A percentile compares a stretch with the other conserved stretches of the same genome.
Conservation (phyloP, 1,284 basidiomycete species). For the Takashimella tepidaria region DNA sequence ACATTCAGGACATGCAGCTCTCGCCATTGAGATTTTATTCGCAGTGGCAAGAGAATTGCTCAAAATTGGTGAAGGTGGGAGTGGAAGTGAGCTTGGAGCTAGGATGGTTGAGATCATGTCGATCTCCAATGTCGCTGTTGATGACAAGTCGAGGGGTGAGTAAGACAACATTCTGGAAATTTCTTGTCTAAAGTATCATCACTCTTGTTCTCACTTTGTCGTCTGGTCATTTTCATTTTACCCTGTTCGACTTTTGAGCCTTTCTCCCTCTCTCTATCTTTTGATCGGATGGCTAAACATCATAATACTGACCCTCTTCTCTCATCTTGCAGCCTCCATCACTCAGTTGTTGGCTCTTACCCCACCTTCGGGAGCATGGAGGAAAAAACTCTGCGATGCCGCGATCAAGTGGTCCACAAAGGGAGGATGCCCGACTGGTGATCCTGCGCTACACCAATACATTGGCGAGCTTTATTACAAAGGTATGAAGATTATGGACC, state of each 20-base stretch:
- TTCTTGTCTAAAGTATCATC: too few relatives aligned
- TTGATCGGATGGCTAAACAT: not conserved
- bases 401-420: constrained; percentile 66
- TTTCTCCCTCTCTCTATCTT: not conserved
- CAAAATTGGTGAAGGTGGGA: constrained; percentile 79
- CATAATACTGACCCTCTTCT: not conserved
- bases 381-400: constrained; percentile 50
- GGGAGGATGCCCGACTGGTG: constrained; percentile 72
- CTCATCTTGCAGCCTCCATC: constrained; percentile 33
- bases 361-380: constrained; percentile 47
- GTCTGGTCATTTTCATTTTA: too few relatives aligned
- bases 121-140: constrained; percentile 61
- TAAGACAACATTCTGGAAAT: too few relatives aligned
- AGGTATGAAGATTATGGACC: constrained; percentile 52
- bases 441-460: constrained; percentile 78
- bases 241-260: not conserved
- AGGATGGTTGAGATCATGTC: constrained; percentile 79
- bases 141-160: constrained; percentile 63
- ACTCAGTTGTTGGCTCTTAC: constrained; percentile 50
- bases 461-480: constrained; percentile 80
- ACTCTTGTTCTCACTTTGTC: not conserved
- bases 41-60: constrained; percentile 75
- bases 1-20: constrained; percentile 69
- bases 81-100: constrained; percentile 71
- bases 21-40: constrained; percentile 82